Conservation (phyloP, 1,284 basidiomycete genomes). For the Puccinia horiana region DNA sequence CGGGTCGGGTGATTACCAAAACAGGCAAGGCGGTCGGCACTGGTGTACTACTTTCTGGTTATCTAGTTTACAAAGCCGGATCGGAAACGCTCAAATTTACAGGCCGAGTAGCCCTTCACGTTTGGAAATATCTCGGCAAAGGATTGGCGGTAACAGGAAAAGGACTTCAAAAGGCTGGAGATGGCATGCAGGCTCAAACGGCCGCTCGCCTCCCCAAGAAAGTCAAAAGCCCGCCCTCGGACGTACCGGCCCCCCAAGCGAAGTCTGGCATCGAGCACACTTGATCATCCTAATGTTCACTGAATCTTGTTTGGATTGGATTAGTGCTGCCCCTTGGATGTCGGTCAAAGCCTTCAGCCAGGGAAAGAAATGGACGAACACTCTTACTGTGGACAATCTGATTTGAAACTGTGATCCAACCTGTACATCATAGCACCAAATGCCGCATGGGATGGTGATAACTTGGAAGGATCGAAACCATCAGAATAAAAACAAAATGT, state of each 20-base stretch:
- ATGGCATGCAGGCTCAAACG: conserved; percentile 6
- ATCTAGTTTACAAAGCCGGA: background rate
- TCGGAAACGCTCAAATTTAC: background rate
- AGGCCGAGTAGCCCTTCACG: background rate
- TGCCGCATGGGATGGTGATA: background rate
- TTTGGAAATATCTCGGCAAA: conserved; percentile 1
- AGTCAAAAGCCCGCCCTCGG: background rate
- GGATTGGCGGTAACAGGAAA: conserved; percentile 22
- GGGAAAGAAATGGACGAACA: background rate
- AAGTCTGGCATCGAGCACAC: background rate
- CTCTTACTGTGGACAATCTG: background rate
- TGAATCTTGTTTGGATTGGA: no score
- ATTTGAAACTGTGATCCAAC: background rate
- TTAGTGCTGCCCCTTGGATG: background rate
- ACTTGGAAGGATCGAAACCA: no score
- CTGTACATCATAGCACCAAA: background rate
- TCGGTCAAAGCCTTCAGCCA: background rate
- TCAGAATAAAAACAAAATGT: no score
- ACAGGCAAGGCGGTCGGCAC: background rate
- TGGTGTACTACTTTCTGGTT: background rate
- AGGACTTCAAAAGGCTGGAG: conserved; percentile 6
- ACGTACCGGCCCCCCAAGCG: background rate
- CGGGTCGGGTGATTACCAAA: background rate
- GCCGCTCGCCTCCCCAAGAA: background rate
- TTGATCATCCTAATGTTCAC: no score